Conservation (phyloP, 164 flowering plant species). For the Saururus chinensis region DNA sequence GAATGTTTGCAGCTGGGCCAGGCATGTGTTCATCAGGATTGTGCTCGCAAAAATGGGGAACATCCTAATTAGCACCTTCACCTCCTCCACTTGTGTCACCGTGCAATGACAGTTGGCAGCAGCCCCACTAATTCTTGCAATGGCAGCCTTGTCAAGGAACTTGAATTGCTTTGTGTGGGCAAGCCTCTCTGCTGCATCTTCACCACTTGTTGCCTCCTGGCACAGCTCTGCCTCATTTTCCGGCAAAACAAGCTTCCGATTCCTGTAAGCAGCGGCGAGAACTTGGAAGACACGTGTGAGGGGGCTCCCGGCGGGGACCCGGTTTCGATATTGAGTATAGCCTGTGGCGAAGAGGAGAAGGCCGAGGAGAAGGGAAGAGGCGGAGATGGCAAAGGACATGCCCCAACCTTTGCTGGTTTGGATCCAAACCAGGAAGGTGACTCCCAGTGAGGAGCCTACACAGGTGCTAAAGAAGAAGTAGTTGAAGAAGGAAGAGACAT, state of each 20-base stretch:
- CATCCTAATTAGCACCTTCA: slow-evolving; percentile 29
- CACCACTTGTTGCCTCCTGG: not conserved
- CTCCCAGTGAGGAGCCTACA: slow-evolving; percentile 20
- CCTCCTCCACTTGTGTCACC: slow-evolving; percentile 44
- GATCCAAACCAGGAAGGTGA: slow-evolving; percentile 25
- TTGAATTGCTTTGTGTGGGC: slow-evolving; percentile 11
- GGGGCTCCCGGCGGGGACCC: slow-evolving; percentile 11
- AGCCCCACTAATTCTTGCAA: slow-evolving; percentile 12
- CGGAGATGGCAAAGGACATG: not conserved
- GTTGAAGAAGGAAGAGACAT: slow-evolving; percentile 27
- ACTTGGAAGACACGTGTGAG: slow-evolving; percentile 9
- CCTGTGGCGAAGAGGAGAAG: slow-evolving; percentile 5
- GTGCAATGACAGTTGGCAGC: slow-evolving; percentile 8
- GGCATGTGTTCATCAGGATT: slow-evolving; percentile 39
- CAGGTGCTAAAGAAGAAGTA: slow-evolving; percentile 24
- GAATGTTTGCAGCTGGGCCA: slow-evolving; percentile 51
- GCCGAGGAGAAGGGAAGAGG: slow-evolving; percentile 7
- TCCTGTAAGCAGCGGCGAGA: slow-evolving; percentile 10
- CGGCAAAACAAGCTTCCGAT: slow-evolving; percentile 5
- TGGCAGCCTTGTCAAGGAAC: slow-evolving; percentile 58
- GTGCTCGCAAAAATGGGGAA: slow-evolving; percentile 36
- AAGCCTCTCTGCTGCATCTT: slow-evolving; percentile 1
- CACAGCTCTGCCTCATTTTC: not conserved
- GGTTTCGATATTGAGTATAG: slow-evolving; percentile 5
- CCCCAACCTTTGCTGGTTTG: slow-evolving; percentile 24